These are phyloP conservation scores for Spiromastix sp. DNA, from an alignment of 2,329 filamentous ascomycete genomes.

Conservation along the genomic window DNA sequence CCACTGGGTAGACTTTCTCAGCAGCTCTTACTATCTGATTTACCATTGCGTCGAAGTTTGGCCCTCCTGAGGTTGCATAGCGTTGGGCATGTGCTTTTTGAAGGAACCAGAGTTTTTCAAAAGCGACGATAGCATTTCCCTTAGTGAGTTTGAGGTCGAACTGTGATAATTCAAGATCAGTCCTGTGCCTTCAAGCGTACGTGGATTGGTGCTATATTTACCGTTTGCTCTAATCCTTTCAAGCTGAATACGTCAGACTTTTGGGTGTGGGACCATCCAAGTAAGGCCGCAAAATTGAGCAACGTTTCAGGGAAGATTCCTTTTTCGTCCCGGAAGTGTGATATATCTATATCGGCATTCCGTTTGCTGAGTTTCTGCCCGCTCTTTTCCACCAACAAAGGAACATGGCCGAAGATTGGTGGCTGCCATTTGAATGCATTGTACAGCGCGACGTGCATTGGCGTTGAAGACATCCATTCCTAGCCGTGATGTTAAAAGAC, in stretches of 20 bases:
- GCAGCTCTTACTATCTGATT: conserved; percentile 21
- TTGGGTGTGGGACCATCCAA: conserved; percentile 68
- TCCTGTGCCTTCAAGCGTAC: neutral
- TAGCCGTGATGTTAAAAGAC: conserved; percentile 20
- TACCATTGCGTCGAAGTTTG: conserved; percentile 31
- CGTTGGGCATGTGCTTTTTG: conserved; percentile 58
- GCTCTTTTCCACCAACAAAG: conserved; percentile 58
- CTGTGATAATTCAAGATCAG: conserved; percentile 26
- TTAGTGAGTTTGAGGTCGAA: conserved; percentile 84
- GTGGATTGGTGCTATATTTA: conserved; percentile 28
- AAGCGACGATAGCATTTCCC: conserved; percentile 74
- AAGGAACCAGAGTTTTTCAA: conserved; percentile 69
- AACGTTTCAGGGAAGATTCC: conserved; percentile 54
- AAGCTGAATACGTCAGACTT: conserved; percentile 63
- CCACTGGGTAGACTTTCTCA: conserved; percentile 13
- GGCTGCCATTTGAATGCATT: conserved; percentile 64
- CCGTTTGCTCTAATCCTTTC: conserved; percentile 58
- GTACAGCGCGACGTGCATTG: conserved; percentile 66
- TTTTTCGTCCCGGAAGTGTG: conserved; percentile 44
- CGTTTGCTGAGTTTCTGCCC: conserved; percentile 80
- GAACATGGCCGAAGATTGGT: conserved; percentile 70
- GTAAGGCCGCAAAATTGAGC: conserved; percentile 73
- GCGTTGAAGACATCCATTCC: conserved; percentile 95
- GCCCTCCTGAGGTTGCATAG: conserved; percentile 36
- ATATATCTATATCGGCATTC: conserved; percentile 55